These are phyloP conservation scores for Xylaria sp. DNA, from an alignment of 2,329 filamentous ascomycete species.

Conservation along the genomic window DNA sequence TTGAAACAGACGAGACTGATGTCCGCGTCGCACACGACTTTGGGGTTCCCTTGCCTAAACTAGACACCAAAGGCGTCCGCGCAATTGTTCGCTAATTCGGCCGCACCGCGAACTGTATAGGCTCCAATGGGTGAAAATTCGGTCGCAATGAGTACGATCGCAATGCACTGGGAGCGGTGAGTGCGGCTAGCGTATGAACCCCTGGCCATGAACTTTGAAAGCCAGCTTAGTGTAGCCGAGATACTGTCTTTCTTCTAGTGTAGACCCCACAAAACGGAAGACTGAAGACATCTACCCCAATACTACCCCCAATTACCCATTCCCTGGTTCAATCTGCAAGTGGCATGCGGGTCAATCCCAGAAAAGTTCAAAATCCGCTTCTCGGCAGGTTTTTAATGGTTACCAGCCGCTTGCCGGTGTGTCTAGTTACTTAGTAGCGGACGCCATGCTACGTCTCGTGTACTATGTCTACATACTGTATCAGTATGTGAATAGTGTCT, in stretches of 20 bases:
- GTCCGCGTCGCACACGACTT: conserved; percentile 35
- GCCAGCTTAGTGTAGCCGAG: conserved; percentile 12
- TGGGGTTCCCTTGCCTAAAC: conserved; percentile 31
- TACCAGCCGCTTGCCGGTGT: conserved; percentile 3
- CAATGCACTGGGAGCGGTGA: conserved; percentile 28
- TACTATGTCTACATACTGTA: too few species aligned
- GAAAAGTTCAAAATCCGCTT: conserved; percentile 20
- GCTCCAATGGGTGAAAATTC: conserved; percentile 11
- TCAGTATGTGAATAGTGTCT: too few species aligned
- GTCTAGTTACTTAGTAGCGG: background rate
- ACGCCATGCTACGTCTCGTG: background rate
- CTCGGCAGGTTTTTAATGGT: conserved; percentile 5
- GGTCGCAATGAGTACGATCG: conserved; percentile 2
- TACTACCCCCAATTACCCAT: conserved; percentile 21
- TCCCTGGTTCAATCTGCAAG: conserved; percentile 27
- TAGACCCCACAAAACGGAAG: conserved; percentile 17
- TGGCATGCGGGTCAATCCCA: conserved; percentile 14
- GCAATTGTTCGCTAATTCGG: conserved; percentile 27
- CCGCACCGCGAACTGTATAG: background rate
- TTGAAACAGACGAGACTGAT: conserved; percentile 37
- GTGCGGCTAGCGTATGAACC: conserved; percentile 22
- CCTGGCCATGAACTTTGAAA: conserved; percentile 16
- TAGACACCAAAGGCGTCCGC: conserved; percentile 36
- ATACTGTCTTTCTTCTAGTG: conserved; percentile 8
- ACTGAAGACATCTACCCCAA: conserved; percentile 9